Evolutionary conservation across 208 protist species (phyloP), one percentile per base, ranked within the genome.

Genomic region (Balamuthia mandrillaris): DNA sequence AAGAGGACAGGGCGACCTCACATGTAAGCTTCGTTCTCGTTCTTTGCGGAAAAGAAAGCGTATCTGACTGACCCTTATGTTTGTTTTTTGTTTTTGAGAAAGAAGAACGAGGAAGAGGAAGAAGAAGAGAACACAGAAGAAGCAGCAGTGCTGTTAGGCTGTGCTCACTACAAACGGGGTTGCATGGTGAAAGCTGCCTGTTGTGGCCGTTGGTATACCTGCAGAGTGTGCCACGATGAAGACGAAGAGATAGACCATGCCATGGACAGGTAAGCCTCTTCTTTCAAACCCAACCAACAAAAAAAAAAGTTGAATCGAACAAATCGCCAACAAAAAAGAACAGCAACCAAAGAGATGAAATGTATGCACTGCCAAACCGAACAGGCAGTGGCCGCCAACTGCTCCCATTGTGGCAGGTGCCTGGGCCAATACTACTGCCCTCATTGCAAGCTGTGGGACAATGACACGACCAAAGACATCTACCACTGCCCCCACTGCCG

Each of bases 401-500:
- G 70, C 45, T 24, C 47, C 18, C 47, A 54, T 54, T 54, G 47
- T 54, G 21, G 14, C n/a, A 79, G 70, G 27, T 18, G 18, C 27
- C 47, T 79, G n/a, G 70, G 70, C 1, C 70, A 41, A 27, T 79
- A 79, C 45, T 79, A 79, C 24, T 79, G 70, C 29, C 37, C 33
- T 9, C 52, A 44, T 44, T 79, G 70, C 47, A 42, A 79, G 9
- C 47, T 79, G 24, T 79, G 70, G 70, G 58, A 33, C 16, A 18
- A 79, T 24, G 31, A 79, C 29, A 3, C 41, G 3, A 16, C 39
- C 31, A 79, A 79, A 35, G 24, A 14, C 27, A 79, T 79, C n/a
- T 79, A 60, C 70, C 70, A 79, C 47, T 79, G 70, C 18, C 3
- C 45, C 70, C 47, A 79, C 5, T 79, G 70, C 18, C 47, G 70